Base-by-base conservation (phyloP, 441 rosid species). In the Theobroma grandiflorum region DNA sequence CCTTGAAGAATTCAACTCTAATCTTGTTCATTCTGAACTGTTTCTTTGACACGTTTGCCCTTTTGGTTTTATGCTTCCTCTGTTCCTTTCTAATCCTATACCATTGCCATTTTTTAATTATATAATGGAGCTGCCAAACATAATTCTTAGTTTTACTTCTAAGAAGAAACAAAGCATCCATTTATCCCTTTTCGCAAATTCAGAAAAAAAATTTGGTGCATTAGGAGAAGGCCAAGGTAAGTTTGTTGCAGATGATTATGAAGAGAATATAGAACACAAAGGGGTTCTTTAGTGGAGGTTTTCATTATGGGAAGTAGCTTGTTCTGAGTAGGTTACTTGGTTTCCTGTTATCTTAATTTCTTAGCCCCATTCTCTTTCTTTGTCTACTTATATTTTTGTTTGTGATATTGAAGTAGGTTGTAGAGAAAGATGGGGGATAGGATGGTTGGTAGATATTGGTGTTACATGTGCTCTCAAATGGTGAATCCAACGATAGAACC, bases 381-480 rank as follows among this genome's bases (percentile, higher is more conserved):
- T 3, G 26, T 65, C 14, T 66, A 31, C 35, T 3, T 37, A 20
- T 26, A 11, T 55, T 62, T 11, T 45, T 57, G 42, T 45, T 12
- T 53, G 15, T 52, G 63, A 53, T 53, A 15, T 53, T 70, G 49
- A 42, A 61, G 31, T 16, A 74, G 82, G 62, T 75, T 79, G 45
- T 52, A 53, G 61, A 47, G 38, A 75, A 16, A 64, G 72, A 88
- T 89, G 93, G 91, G 78, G 70, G 93, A 89, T 59, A 79, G 78
- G 47, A 75, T 62, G 84, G 82, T 57, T 20, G 55, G 83, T 43
- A 78, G 58, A 22, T 90, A 81, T 45, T 92, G 93, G 91, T 91
- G 94, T 73, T 74, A 92, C 83, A 73, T 61, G 79, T 92, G 90
- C 74, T 79, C 68, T n/a, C 90, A 59, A 52, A 43, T 80, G 77